Base-by-base conservation (phyloP, 2,329 filamentous ascomycete genomes). In the Trichoderma sp. region DNA sequence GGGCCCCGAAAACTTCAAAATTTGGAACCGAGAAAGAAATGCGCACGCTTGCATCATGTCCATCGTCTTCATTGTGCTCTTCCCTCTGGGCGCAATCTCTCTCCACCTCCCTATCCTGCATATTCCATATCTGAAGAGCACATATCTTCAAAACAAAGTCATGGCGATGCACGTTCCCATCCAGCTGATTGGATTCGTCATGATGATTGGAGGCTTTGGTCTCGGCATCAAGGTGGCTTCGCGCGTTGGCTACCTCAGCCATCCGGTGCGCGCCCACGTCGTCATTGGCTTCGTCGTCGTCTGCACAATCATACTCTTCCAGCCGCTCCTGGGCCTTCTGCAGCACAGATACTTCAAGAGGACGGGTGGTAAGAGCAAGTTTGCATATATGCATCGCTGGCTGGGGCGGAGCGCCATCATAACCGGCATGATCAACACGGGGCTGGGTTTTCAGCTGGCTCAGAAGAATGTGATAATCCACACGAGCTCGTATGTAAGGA, bases 31-130 rank as follows among this genome's bases (percentile, higher is more conserved):
- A 49, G 63, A 67, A 24, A 55, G 63, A 49, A 67, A 67, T 21
- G 63, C 52, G 37, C 63, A 67, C 31, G 63, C 63, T 16, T 66
- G 63, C 37, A 66, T 66, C 53, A 66, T 66, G 63, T 66, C 63
- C 19, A 66, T 66, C 53, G 63, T 66, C 63, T 66, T 66, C 63
- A 58, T 66, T 40, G 53, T 66, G n/a, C 53, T 66, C 5, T 66
- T 58, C 24, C 63, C 63, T 2, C 55, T 66, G 2, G 63, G 63
- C 16, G 63, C 63, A 19, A 66, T 66, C 37, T 66, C 63, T 24
- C 24, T 66, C 27, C 63, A 49, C 53, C 63, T 66, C 24, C 63
- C 63, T 13, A 57, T 66, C 8, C 24, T 58, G 4, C 63, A 58
- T 11, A 66, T 66, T n/a, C 63, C 63, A 16, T 47, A 47, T n/a